These are phyloP conservation scores for Tolypocladium endophyticum DNA, from an alignment of 2,329 filamentous ascomycete species.

Conservation along the genomic window DNA sequence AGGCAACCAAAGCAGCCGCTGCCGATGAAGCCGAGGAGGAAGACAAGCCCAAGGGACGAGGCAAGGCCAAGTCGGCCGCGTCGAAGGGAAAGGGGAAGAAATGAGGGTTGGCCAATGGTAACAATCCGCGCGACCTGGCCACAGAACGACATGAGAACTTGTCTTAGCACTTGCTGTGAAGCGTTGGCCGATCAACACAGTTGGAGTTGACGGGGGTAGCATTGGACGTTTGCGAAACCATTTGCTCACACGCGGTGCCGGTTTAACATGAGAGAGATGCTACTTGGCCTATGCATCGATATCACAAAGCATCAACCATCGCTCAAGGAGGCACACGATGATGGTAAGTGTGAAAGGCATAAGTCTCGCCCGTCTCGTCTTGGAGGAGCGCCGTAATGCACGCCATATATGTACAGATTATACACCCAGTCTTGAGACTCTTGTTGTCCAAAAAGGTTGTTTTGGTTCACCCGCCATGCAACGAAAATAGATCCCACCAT, in stretches of 20 bases:
- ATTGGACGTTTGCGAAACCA: neutral
- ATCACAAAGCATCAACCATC: too few relatives aligned
- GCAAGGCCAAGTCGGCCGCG: conserved; percentile 22
- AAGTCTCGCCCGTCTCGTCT: conserved; percentile 2
- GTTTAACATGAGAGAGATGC: neutral
- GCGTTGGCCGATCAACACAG: neutral
- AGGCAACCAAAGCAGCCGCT: conserved; percentile 34
- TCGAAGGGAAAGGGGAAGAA: conserved; percentile 32
- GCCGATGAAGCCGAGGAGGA: conserved; percentile 34
- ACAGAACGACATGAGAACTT: neutral
- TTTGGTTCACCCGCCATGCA: conserved; percentile 15
- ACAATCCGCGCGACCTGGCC: neutral
- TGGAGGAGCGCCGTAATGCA: conserved; percentile 1
- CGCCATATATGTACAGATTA: conserved; percentile 6
- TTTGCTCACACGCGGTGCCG: neutral
- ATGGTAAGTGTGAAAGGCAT: neutral
- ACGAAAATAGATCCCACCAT: conserved; percentile 14
- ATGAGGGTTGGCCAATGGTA: conserved; percentile 4
- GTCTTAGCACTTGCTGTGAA: neutral
- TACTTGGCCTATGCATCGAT: neutral
- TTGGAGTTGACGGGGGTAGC: neutral
- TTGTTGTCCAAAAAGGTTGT: conserved; percentile 6
- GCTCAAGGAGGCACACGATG: neutral
- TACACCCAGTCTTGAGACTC: conserved; percentile 5
- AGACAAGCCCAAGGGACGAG: conserved; percentile 39